These are phyloP conservation scores for Suillus subluteus DNA, from an alignment of 768 basidiomycete genomes.

Conservation along the genomic window DNA sequence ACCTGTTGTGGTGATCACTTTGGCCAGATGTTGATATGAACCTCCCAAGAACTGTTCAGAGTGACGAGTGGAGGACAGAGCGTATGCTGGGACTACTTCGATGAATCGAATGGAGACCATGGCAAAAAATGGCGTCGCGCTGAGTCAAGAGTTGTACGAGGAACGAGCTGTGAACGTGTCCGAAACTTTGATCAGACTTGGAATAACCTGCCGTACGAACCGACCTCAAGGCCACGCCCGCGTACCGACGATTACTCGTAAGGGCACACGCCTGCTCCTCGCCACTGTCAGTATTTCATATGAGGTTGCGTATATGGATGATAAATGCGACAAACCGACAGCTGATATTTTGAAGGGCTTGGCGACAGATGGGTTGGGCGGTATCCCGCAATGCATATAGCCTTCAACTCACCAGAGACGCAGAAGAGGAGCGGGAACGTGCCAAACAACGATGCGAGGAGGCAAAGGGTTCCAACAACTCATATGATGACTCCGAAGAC, in stretches of 20 bases:
- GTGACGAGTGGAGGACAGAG: too few species aligned
- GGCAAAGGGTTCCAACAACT: neutral
- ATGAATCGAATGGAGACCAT: slow-evolving; percentile 7
- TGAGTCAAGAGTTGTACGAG: slow-evolving; percentile 14
- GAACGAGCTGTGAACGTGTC: slow-evolving; percentile 14
- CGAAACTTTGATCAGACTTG: neutral
- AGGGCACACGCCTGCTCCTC: too few species aligned
- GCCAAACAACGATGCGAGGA: neutral
- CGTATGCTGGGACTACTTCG: slow-evolving; percentile 17
- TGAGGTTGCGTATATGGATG: too few species aligned
- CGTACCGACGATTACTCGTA: too few species aligned
- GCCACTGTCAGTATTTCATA: too few species aligned
- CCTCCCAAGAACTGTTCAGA: too few species aligned
- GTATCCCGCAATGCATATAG: slow-evolving; percentile 16
- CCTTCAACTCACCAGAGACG: slow-evolving; percentile 12
- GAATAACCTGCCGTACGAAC: too few species aligned
- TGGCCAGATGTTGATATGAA: too few species aligned
- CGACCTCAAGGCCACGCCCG: too few species aligned
- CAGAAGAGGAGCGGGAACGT: slow-evolving; percentile 5
- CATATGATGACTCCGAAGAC: neutral
- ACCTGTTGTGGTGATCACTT: too few species aligned
- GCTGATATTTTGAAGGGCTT: too few species aligned
- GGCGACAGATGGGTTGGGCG: neutral
- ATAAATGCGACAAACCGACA: too few species aligned
- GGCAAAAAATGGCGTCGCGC: neutral